Evolutionary conservation across 306 rosid genomes (phyloP).

Genomic region (Citrullus amarus): DNA sequence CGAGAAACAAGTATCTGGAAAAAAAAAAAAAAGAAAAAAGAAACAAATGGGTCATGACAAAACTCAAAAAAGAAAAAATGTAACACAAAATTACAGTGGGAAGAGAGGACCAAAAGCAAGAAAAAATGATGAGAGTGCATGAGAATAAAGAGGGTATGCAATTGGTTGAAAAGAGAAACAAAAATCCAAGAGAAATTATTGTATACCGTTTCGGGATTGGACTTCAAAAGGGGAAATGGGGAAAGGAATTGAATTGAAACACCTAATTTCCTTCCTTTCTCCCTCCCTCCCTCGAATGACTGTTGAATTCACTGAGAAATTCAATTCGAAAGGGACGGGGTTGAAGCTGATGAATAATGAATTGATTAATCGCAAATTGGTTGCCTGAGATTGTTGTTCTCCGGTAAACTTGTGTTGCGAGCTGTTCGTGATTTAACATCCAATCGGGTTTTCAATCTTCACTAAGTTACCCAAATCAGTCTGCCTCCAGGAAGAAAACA

Average conservation of each 20-base stretch:
- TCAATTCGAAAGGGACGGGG: background rate
- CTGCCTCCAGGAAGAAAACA: background rate
- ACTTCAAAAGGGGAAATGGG: background rate
- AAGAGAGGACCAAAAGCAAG: background rate
- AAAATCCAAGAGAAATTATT: slow-evolving; percentile 11
- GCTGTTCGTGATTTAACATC: background rate
- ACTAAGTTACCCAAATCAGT: background rate
- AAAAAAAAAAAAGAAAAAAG: slow-evolving; percentile 15
- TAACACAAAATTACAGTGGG: background rate
- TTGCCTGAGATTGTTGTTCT: background rate
- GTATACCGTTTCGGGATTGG: background rate
- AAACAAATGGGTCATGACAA: slow-evolving; percentile 16
- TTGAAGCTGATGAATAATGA: background rate
- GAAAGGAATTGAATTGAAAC: background rate
- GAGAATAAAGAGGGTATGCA: background rate
- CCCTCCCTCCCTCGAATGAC: background rate
- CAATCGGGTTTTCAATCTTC: background rate
- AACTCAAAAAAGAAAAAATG: background rate
- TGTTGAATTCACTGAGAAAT: background rate
- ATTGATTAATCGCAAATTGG: background rate
- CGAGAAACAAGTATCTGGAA: slow-evolving; percentile 12
- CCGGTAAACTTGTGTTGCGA: background rate
- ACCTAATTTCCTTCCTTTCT: background rate
- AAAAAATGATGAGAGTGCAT: background rate
- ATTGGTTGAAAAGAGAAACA: background rate